Evolutionary conservation across 1,284 basidiomycete genomes (phyloP), one percentile per base, ranked within the genome.

Genomic region (Rhodotorula sp.): DNA sequence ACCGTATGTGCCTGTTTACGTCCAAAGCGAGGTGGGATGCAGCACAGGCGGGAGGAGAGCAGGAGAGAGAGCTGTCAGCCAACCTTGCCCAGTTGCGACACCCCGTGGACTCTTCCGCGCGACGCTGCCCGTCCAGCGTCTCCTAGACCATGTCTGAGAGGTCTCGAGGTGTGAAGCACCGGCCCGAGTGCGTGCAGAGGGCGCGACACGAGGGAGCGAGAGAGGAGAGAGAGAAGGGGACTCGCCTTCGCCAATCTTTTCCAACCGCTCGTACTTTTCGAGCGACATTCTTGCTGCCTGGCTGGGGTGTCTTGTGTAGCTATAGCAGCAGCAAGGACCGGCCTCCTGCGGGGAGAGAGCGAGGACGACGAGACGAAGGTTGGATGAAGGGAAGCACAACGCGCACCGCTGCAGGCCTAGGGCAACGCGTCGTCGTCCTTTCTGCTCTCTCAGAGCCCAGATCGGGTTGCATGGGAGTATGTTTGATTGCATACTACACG

Each of bases 1-100:
- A 74, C 96, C 96, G 78, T 99, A 99, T 59, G 96, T 99, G 78
- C 95, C 95, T 98, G 76, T 15, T 22, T 29, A 48, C 18, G 18
- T 8, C 4, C 22, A 48, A 6, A 33, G 14, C 15, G 14, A 18
- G n/a, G 14, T 22, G 17, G 4, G 3, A 26, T 17, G 6, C 18
- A 29, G 51, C n/a, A 44, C 4, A 18, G 29, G 4, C 17, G 15
- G 17, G n/a, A 18, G 12, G 22, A 22, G n/a, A 24, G 22, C 7
- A 20, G 6, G 62, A 59, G 53, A 46, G 60, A 42, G 60, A 48
- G 48, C 14, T 20, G 62, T 65, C 60, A 62, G 68, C 54, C 53
- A 62, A 64, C 62, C 48, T 49, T 26, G 60, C 48, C 48, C 30
- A 4, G 30, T 17, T 10, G 14, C 37, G 8, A 17, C 48, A 7